Conservation (phyloP, 2,329 filamentous ascomycete species). For the Aureobasidium sp. region DNA sequence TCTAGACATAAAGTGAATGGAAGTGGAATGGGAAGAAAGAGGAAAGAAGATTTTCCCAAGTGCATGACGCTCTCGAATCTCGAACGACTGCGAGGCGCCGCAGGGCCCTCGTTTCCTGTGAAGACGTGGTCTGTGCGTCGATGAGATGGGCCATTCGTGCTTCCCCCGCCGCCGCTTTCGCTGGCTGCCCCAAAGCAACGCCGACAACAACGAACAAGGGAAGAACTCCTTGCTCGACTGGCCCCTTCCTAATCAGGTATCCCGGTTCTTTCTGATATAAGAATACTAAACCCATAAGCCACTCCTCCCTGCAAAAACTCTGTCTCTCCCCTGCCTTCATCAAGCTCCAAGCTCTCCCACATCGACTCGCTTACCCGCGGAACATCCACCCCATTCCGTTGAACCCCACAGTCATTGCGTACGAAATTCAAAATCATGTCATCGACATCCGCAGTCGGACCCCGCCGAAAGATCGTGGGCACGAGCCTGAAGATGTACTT, state of each 20-base stretch:
- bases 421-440: conserved; percentile 3
- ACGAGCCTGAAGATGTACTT: conserved; percentile 79
- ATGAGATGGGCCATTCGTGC: not conserved
- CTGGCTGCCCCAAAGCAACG: not conserved
- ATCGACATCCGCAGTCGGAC: conserved; percentile 11
- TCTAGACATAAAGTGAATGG: conserved; percentile 22
- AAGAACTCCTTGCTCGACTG: not conserved
- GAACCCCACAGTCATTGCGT: conserved; percentile 4
- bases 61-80: conserved; percentile 9
- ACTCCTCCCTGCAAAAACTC: not conserved
- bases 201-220: not conserved
- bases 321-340: not conserved
- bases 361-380: not conserved
- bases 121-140: not conserved
- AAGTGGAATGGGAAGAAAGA: not conserved
- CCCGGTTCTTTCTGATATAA: not conserved
- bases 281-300: not conserved
- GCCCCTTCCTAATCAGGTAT: not conserved
- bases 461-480: conserved; percentile 55
- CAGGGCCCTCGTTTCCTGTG: not conserved
- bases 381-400: not conserved
- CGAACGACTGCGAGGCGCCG: not conserved
- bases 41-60: conserved; percentile 2
- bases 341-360: not conserved
- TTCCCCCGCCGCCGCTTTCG: conserved; percentile 5